Evolutionary conservation across 2,329 filamentous ascomycete species (phyloP), one percentile per base, ranked within the genome.

Genomic region (Beauveria scarabaeidicola): DNA sequence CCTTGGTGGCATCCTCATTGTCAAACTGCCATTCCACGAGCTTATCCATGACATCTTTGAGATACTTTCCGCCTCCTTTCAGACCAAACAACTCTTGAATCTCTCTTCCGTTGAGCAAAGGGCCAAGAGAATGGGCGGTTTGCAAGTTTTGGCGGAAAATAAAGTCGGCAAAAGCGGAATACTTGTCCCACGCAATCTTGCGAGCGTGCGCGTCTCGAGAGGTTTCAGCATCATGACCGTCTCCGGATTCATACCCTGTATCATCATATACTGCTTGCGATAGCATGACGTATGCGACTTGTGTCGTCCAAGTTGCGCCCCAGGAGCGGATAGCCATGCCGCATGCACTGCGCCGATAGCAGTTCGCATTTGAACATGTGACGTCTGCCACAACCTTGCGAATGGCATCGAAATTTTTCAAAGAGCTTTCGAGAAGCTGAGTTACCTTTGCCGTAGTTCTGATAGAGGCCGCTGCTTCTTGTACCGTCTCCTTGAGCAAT

Each of bases 301-400:
- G 64, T 17, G 61, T 40, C 0, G 48, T 58, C 64, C 64, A 65
- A 1, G 59, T 60, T 15, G 46, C 11, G 27, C 63, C 63, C 63
- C 63, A 65, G 15, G 62, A 61, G 3, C 64, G 62, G 9, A 65
- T 59, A 2, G 63, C 56, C 64, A 64, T 64, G 43, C 63, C 64
- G 1, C 64, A 38, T 25, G 15, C 25, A 53, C 63, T 62, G 40
- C 61, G 62, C 40, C n/a, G 25, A 7, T 27, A 43, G 17, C 27
- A 44, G 13, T 40, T 29, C 9, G 11, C 21, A 15, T 50, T 17
- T 6, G 29, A 36, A 15, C 21, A 55, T 32, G 61, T 21, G 11
- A 44, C 6, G 15, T 27, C 27, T 23, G 60, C 55, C 3, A 62
- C 51, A 3, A 38, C 25, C 7, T 43, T 40, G 5, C 15, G 3